Conservation (phyloP, 345 rosid genomes). For the Hypericum perforatum region DNA sequence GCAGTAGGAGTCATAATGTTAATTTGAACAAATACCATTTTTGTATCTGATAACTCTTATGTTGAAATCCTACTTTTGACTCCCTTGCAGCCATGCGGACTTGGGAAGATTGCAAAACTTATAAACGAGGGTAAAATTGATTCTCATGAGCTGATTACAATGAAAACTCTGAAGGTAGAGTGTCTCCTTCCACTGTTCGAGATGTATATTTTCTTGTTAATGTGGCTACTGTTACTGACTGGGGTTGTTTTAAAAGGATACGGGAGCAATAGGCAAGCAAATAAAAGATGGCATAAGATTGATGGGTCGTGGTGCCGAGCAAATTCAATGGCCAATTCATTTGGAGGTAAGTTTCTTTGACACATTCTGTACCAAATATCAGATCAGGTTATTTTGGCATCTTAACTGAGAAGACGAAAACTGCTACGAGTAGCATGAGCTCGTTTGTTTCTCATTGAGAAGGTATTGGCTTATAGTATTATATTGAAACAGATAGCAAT, state of each 20-base stretch:
- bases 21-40: too few species aligned
- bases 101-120: constrained; percentile 85
- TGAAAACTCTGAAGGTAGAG: constrained; percentile 88
- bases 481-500: too few species aligned
- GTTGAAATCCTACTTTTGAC: not conserved
- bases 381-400: not conserved
- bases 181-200: constrained; percentile 6
- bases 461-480: too few species aligned
- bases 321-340: constrained; percentile 92
- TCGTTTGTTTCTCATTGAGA: too few species aligned
- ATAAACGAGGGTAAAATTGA: constrained; percentile 90
- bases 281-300: constrained; percentile 89
- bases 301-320: constrained; percentile 88
- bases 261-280: constrained; percentile 79
- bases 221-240: constrained; percentile 11
- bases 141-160: constrained; percentile 90
- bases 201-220: constrained; percentile 9
- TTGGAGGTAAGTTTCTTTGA: constrained; percentile 50
- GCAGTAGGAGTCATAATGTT: too few species aligned
- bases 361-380: too few species aligned
- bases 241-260: constrained; percentile 33
- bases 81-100: constrained; percentile 72
- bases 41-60: not conserved
- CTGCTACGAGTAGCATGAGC: too few species aligned
- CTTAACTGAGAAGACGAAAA: not conserved